Conservation (phyloP, 1,139 yeast species). For the Candida sp. region DNA sequence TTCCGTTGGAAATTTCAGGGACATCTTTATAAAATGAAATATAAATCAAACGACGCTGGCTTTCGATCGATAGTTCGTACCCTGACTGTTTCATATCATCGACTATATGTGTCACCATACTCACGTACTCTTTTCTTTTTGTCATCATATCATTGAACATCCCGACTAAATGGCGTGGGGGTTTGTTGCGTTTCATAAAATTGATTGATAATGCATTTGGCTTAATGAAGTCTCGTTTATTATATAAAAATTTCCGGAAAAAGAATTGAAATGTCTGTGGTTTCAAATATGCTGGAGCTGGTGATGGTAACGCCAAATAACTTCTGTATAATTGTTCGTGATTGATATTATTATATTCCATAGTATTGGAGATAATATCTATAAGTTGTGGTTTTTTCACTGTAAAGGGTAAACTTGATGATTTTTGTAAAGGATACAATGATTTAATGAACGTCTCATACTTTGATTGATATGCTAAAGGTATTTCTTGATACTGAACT, state of each 20-base stretch:
- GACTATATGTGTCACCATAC: constrained; percentile 19
- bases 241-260: constrained; percentile 20
- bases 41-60: constrained; percentile 27
- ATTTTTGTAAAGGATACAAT: constrained; percentile 19
- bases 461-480: constrained; percentile 1
- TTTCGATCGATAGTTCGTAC: constrained; percentile 26
- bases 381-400: constrained; percentile 3
- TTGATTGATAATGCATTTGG: constrained; percentile 1
- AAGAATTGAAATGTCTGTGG: constrained; percentile 38
- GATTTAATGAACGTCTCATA: constrained; percentile 2
- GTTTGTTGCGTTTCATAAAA: not conserved
- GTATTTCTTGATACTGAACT: not conserved
- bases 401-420: constrained; percentile 7
- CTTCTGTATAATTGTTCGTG: constrained; percentile 25
- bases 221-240: constrained; percentile 1
- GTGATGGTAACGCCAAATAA: constrained; percentile 33
- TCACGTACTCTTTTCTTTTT: constrained; percentile 16
- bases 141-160: constrained; percentile 14
- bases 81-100: constrained; percentile 22
- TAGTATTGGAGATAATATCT: constrained; percentile 8
- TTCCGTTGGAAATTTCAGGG: constrained; percentile 13
- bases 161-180: not conserved
- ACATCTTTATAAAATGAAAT: constrained; percentile 30
- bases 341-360: constrained; percentile 17
- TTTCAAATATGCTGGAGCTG: constrained; percentile 28